Percentiles rank a stretch among this genome's conserved stretches.
phyloP scores from a whole-genome alignment of 225 moss, liverwort and hornwort species.

The Pseudisothecium myosuroides region DNA sequence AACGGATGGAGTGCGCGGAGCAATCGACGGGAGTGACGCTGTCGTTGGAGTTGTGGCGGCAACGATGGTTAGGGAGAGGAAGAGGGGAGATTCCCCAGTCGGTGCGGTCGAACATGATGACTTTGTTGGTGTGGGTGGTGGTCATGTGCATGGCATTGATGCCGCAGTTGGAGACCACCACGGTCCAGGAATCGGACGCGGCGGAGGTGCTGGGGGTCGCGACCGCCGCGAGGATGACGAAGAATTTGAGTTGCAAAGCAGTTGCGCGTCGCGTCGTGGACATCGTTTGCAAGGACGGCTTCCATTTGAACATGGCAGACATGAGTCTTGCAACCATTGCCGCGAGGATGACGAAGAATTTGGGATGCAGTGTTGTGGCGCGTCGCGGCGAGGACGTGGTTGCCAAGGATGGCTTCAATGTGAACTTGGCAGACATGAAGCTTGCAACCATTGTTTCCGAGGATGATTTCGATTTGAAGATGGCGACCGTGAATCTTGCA shows the following conservation, averaged over 20 bases:
- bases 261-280: not conserved
- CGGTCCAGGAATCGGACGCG: slow-evolving; percentile 12
- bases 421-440: not conserved
- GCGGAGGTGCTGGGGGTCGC: not conserved
- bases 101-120: slow-evolving; percentile 41
- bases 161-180: slow-evolving; percentile 22
- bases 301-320: not conserved
- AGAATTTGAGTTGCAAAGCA: not conserved
- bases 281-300: not conserved
- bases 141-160: slow-evolving; percentile 50
- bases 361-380: too few relatives aligned
- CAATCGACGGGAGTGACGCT: slow-evolving; percentile 16
- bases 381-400: not conserved
- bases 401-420: not conserved
- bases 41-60: slow-evolving; percentile 17
- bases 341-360: not conserved
- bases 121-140: slow-evolving; percentile 17
- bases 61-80: slow-evolving; percentile 8
- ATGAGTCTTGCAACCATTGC: not conserved
- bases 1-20: slow-evolving; percentile 31
- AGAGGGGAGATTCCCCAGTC: slow-evolving; percentile 17
- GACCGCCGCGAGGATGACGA: not conserved
- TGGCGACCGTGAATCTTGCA: not conserved
- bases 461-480: not conserved
- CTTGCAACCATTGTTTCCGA: not conserved